Evolutionary conservation across 768 basidiomycete genomes (phyloP).

Genomic region (Lactifluus pinguis): DNA sequence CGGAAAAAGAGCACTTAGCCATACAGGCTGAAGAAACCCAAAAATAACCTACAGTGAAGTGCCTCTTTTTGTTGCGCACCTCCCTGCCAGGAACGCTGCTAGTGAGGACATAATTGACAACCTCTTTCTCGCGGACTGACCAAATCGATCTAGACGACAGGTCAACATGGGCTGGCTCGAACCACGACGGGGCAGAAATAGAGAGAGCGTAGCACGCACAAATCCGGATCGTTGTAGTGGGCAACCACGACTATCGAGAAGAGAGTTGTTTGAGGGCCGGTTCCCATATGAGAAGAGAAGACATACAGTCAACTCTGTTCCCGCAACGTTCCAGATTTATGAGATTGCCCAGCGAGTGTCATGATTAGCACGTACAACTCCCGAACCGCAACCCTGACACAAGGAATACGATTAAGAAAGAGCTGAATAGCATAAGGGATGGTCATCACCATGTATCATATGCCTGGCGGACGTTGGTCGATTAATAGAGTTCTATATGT

Average conservation of each 20-base stretch:
- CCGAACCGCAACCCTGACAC: slow-evolving; percentile 30
- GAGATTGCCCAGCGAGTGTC: background rate
- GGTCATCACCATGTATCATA: slow-evolving; percentile 48
- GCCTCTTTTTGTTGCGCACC: slow-evolving; percentile 74
- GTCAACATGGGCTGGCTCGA: slow-evolving; percentile 3
- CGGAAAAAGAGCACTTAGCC: background rate
- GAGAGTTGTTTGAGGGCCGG: background rate
- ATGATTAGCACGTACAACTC: slow-evolving; percentile 48
- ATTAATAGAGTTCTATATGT: background rate
- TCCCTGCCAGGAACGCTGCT: slow-evolving; percentile 48
- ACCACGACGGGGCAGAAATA: background rate
- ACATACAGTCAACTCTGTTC: slow-evolving; percentile 45
- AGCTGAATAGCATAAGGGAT: background rate
- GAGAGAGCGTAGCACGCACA: slow-evolving; percentile 39
- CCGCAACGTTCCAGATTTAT: slow-evolving; percentile 22
- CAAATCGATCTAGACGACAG: slow-evolving; percentile 65
- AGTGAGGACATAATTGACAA: slow-evolving; percentile 14
- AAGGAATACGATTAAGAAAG: background rate
- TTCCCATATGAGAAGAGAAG: background rate
- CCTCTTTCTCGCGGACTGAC: slow-evolving; percentile 35
- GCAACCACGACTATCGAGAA: slow-evolving; percentile 54
- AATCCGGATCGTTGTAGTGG: slow-evolving; percentile 64
- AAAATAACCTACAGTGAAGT: slow-evolving; percentile 60
- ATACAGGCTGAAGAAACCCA: background rate
- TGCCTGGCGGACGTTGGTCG: slow-evolving; percentile 26